These are phyloP conservation scores for Ascochyta viciae-villosae DNA, from an alignment of 2,329 filamentous ascomycete genomes.

Conservation along the genomic window DNA sequence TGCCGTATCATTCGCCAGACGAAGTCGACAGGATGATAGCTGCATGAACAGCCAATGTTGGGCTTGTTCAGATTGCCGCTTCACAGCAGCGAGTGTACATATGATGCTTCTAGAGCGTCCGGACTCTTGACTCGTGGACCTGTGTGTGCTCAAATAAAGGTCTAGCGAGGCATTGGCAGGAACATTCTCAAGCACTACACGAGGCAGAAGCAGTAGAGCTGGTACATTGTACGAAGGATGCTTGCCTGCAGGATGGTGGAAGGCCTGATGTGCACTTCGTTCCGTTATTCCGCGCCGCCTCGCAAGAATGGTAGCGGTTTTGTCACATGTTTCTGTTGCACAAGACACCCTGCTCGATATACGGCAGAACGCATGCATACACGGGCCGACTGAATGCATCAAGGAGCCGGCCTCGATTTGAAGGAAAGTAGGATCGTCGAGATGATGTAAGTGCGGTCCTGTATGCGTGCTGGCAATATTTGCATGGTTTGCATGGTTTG, in stretches of 20 bases:
- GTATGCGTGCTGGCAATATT: neutral
- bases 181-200: neutral
- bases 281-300: slow-evolving; percentile 7
- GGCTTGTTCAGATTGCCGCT: slow-evolving; percentile 3
- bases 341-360: slow-evolving; percentile 3
- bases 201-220: neutral
- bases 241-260: slow-evolving; percentile 4
- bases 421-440: neutral
- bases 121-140: slow-evolving; percentile 1
- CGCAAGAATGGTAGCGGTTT: neutral
- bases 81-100: slow-evolving; percentile 8
- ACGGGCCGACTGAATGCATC: slow-evolving; percentile 3
- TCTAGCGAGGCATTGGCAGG: neutral
- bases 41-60: slow-evolving; percentile 29
- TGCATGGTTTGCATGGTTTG: slow-evolving; percentile 13
- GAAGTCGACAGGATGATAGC: slow-evolving; percentile 17
- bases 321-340: slow-evolving; percentile 10
- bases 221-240: slow-evolving; percentile 6
- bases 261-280: slow-evolving; percentile 7
- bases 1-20: slow-evolving; percentile 32
- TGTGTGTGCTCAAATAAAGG: neutral
- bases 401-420: neutral
- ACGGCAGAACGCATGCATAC: neutral
- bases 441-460: neutral
- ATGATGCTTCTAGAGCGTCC: neutral